phyloP scores from a whole-genome alignment of 2,329 filamentous ascomycete genomes.

The Pseudocercospora cruenta region DNA sequence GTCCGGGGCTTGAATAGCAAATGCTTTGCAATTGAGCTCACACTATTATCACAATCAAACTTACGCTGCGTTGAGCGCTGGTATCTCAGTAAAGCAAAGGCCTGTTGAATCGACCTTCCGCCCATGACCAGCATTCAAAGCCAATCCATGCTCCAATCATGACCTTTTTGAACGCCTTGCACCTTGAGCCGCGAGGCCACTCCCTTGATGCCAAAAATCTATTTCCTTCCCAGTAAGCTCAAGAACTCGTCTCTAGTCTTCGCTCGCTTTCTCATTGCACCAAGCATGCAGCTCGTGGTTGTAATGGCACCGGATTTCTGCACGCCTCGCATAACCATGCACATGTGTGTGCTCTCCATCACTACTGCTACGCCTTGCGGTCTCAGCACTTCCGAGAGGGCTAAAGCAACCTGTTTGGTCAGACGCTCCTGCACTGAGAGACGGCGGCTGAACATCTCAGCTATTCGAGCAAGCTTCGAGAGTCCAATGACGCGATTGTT shows the following conservation, averaged over 20 bases:
- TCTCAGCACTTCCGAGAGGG: constrained; percentile 88
- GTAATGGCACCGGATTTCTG: constrained; percentile 86
- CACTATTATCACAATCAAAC: constrained; percentile 23
- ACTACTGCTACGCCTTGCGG: constrained; percentile 95
- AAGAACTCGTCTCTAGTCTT: constrained; percentile 97
- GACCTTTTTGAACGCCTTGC: constrained; percentile 2
- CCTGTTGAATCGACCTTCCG: constrained; percentile 38
- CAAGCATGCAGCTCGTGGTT: constrained; percentile 96
- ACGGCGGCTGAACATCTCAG: constrained; percentile 92
- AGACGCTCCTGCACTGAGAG: constrained; percentile 95
- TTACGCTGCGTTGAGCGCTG: constrained; percentile 42
- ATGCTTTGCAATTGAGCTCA: background rate
- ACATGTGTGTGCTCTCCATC: constrained; percentile 94
- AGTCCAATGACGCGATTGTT: constrained; percentile 88
- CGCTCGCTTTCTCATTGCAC: constrained; percentile 86
- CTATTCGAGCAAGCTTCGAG: constrained; percentile 92
- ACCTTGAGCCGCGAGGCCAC: background rate
- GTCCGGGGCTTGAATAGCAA: background rate
- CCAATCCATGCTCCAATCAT: constrained; percentile 12
- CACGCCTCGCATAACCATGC: constrained; percentile 99
- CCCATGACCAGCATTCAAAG: constrained; percentile 13
- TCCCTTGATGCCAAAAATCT: background rate
- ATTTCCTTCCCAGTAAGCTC: constrained; percentile 59
- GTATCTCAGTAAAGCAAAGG: constrained; percentile 35
- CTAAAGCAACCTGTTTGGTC: constrained; percentile 93